phyloP scores from a whole-genome alignment of 208 protist genomes.

The Endotrypanum monterogeii region DNA sequence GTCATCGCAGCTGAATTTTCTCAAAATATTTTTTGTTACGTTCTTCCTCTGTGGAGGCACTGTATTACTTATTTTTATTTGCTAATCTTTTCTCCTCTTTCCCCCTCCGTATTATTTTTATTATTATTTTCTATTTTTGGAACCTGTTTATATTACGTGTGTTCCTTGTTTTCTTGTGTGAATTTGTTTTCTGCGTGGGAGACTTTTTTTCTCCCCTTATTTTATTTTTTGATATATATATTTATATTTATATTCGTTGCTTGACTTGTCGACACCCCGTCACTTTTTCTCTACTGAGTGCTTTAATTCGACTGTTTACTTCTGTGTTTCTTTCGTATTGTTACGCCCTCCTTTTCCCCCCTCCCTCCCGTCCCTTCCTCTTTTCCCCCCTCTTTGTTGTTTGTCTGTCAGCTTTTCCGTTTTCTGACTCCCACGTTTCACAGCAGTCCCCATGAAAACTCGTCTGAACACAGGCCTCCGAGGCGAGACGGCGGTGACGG shows the following conservation, averaged over 20 bases:
- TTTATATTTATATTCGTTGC: too few species aligned
- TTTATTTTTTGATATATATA: background rate
- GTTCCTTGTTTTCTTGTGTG: background rate
- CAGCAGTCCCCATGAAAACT: background rate
- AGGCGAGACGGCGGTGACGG: background rate
- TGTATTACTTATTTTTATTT: background rate
- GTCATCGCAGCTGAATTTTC: too few species aligned
- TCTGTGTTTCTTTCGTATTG: background rate
- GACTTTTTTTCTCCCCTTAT: background rate
- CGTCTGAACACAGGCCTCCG: background rate
- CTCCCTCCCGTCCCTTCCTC: background rate
- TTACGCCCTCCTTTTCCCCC: background rate
- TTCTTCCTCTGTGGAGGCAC: too few species aligned
- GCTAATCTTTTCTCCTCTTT: background rate
- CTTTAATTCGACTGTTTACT: too few species aligned
- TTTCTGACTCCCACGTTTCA: background rate
- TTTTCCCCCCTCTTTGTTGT: background rate
- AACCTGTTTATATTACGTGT: background rate
- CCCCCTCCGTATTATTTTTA: background rate
- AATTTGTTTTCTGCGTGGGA: too few species aligned
- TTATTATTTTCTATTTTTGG: background rate
- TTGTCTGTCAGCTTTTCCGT: background rate
- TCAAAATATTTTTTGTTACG: too few species aligned
- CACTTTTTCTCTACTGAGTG: too few species aligned
- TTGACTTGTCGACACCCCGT: too few species aligned